Evolutionary conservation across 2,329 filamentous ascomycete genomes (phyloP), one percentile per base, ranked within the genome.

Genomic region (Hypoxylon sp.): DNA sequence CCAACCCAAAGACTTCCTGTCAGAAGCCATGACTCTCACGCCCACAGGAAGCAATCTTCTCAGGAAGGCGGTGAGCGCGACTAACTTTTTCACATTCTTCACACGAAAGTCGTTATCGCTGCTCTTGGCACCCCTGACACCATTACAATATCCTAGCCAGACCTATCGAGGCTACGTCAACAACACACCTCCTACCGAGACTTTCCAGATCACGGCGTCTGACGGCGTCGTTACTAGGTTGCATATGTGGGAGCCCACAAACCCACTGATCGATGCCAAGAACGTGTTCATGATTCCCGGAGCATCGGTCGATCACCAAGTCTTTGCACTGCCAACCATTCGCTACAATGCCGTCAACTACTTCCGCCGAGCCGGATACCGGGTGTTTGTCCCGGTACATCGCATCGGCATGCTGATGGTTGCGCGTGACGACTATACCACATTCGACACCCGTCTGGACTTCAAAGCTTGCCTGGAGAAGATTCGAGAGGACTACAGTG

Each of bases 261-360:
- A 73, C 27, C 56, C 63, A 2, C 64, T 60, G 1, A 62, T 73
- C 15, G 65, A 71, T 12, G 66, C 73, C 6, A 75, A 75, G 62
- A 80, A 80, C 53, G 69, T 87, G 4, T 77, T 87, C 52, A 78
- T 87, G 74, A 75, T 87, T 32, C 82, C 83, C 0, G 84, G 84
- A 13, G 82, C 83, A 0, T 75, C 80, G 1, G 83, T 87, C 1
- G 81, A 86, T 64, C 80, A 87, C 59, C 78, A 83, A 55, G 84
- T 87, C 43, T 87, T 75, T 55, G 77, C 83, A 0, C 72, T 85
- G 19, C 83, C 83, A 2, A 87, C 83, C 2, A 84, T 87, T 45
- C 75, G 76, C n/a, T 78, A 77, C 56, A 86, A 87, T 64, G 76
- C 82, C 0, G 76, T 87, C 55, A 82, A 86, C 63, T 86, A 85